phyloP scores from a whole-genome alignment of 2,329 filamentous ascomycete species.

The Fusarium sambucinum region DNA sequence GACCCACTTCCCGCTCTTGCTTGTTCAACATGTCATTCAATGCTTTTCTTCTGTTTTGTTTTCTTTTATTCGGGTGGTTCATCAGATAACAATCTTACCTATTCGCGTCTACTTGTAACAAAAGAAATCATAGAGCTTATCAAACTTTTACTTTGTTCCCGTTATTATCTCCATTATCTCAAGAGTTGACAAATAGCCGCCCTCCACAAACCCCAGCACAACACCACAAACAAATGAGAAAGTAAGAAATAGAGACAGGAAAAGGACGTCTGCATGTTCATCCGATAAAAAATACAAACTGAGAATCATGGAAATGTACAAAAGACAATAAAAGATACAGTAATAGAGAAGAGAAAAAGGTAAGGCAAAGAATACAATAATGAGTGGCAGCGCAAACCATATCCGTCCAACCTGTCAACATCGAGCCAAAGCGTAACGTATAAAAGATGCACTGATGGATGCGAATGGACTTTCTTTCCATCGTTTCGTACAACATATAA shows the following conservation, averaged over 20 bases:
- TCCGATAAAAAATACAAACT: neutral
- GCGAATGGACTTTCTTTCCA: neutral
- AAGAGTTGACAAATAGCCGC: constrained; percentile 9
- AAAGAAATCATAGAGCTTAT: neutral
- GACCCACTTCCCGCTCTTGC: constrained; percentile 23
- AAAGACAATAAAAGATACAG: neutral
- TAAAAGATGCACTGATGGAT: neutral
- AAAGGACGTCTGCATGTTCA: neutral
- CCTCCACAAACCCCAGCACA: neutral
- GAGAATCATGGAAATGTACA: neutral
- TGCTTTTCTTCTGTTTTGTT: neutral
- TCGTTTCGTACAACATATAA: neutral
- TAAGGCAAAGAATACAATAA: neutral
- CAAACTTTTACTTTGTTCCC: neutral
- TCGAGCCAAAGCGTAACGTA: neutral
- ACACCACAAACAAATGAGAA: neutral
- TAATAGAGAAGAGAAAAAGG: neutral
- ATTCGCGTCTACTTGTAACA: neutral
- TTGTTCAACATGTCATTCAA: neutral
- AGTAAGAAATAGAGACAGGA: neutral
- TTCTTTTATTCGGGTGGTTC: neutral
- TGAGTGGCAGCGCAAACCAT: neutral
- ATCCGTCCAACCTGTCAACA: neutral
- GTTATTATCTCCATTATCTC: neutral
- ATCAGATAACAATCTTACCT: neutral